Evolutionary conservation across 2,329 filamentous ascomycete species (phyloP).

Genomic region (Ascochyta rabiei): DNA sequence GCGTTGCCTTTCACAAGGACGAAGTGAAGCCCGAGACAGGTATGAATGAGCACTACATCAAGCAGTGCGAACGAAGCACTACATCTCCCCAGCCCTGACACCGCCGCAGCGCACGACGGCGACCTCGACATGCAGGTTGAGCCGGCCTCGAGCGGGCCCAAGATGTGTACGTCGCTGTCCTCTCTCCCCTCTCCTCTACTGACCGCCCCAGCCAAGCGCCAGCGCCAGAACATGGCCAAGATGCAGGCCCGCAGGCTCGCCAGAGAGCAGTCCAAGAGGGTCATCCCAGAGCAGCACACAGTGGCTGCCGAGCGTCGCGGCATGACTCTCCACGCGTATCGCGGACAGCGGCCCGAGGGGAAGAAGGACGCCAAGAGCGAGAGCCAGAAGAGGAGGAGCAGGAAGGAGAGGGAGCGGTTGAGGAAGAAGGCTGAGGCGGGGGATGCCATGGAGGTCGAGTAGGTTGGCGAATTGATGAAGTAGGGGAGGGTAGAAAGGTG

Average conservation of each 20-base stretch:
- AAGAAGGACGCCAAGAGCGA: slow-evolving; percentile 10
- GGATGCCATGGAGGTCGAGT: slow-evolving; percentile 18
- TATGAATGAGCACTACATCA: neutral
- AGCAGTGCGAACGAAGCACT: too few relatives aligned
- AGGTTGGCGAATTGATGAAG: neutral
- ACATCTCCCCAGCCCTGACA: neutral
- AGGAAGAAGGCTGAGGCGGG: slow-evolving; percentile 11
- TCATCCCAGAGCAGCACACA: slow-evolving; percentile 14
- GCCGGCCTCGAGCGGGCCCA: slow-evolving; percentile 15
- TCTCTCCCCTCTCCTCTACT: neutral
- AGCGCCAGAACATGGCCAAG: slow-evolving; percentile 28
- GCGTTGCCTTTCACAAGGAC: slow-evolving; percentile 21
- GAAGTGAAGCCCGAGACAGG: neutral
- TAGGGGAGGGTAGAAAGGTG: too few relatives aligned
- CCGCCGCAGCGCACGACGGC: neutral
- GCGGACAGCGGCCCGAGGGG: neutral
- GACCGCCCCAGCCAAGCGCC: slow-evolving; percentile 21
- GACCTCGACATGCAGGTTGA: slow-evolving; percentile 4
- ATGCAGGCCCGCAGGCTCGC: slow-evolving; percentile 24
- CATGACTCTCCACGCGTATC: slow-evolving; percentile 15
- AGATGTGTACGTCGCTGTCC: slow-evolving; percentile 28
- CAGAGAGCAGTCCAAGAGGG: slow-evolving; percentile 15
- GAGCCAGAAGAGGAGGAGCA: slow-evolving; percentile 6
- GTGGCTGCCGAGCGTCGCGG: slow-evolving; percentile 25
- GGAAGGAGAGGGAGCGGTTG: slow-evolving; percentile 13